Conservation (phyloP, 2,329 filamentous ascomycete genomes). For the Hypoxylon sp. region DNA sequence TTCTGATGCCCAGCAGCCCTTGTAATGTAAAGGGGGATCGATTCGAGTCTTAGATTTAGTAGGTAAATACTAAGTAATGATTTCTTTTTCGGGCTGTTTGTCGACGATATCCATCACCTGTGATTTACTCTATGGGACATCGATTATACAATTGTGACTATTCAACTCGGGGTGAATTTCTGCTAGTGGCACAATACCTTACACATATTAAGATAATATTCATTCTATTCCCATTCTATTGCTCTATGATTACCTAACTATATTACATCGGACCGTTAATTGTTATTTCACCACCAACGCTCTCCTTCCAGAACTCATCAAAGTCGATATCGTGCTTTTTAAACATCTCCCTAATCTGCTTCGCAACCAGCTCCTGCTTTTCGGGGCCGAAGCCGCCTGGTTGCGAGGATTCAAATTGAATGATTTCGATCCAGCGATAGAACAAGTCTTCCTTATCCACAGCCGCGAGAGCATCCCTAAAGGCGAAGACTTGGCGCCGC, state of each 20-base stretch:
- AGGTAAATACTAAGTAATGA: not conserved
- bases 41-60: not conserved
- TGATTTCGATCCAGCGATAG: constrained; percentile 92
- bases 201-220: not conserved
- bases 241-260: not conserved
- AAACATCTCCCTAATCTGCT: constrained; percentile 83
- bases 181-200: not conserved
- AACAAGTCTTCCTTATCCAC: constrained; percentile 91
- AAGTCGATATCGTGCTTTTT: constrained; percentile 83
- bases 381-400: constrained; percentile 84
- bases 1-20: not conserved
- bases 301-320: constrained; percentile 81
- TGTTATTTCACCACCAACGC: constrained; percentile 61
- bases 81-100: not conserved
- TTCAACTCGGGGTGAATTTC: not conserved
- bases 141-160: not conserved
- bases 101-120: not conserved
- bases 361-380: constrained; percentile 78
- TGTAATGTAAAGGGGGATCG: not conserved
- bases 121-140: not conserved
- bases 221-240: not conserved
- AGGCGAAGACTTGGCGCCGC: constrained; percentile 81
- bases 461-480: constrained; percentile 80
- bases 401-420: constrained; percentile 86
- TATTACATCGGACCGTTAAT: constrained; percentile 11